Conservation (phyloP, 2,329 filamentous ascomycete species). For the Coniochaeta pulveracea region DNA sequence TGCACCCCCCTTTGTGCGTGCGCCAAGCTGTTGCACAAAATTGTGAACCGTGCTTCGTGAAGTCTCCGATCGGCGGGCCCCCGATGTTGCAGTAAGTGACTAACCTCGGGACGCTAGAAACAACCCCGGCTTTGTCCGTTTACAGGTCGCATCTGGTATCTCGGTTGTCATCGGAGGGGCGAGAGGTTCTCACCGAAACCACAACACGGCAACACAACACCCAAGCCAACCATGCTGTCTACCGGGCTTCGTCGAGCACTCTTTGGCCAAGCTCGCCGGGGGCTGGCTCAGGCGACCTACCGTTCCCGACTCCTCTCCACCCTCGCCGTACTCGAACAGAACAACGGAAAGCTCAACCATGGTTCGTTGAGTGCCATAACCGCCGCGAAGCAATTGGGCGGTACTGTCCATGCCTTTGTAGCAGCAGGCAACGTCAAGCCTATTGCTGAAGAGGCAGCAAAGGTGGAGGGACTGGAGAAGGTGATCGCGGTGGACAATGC, state of each 20-base stretch:
- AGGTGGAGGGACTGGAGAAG: slow-evolving; percentile 85
- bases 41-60: too few relatives aligned
- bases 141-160: too few relatives aligned
- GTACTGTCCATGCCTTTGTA: slow-evolving; percentile 74
- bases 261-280: slow-evolving; percentile 17
- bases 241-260: slow-evolving; percentile 19
- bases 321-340: slow-evolving; percentile 84
- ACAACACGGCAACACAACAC: background rate
- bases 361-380: slow-evolving; percentile 77
- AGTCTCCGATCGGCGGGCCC: too few relatives aligned
- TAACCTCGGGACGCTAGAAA: slow-evolving; percentile 20
- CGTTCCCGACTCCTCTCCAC: slow-evolving; percentile 69
- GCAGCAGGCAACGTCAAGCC: slow-evolving; percentile 68
- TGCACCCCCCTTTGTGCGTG: too few relatives aligned
- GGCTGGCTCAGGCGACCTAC: slow-evolving; percentile 30
- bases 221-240: slow-evolving; percentile 11
- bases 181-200: background rate
- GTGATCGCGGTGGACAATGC: slow-evolving; percentile 79
- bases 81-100: too few relatives aligned
- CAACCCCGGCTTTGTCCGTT: slow-evolving; percentile 9
- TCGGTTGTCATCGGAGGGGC: too few relatives aligned
- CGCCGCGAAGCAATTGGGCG: slow-evolving; percentile 78
- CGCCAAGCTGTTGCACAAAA: too few relatives aligned
- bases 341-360: slow-evolving; percentile 73
- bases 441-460: slow-evolving; percentile 74